These are phyloP conservation scores for Microbotryum violaceum DNA, from an alignment of 1,284 basidiomycete genomes.

Conservation along the genomic window DNA sequence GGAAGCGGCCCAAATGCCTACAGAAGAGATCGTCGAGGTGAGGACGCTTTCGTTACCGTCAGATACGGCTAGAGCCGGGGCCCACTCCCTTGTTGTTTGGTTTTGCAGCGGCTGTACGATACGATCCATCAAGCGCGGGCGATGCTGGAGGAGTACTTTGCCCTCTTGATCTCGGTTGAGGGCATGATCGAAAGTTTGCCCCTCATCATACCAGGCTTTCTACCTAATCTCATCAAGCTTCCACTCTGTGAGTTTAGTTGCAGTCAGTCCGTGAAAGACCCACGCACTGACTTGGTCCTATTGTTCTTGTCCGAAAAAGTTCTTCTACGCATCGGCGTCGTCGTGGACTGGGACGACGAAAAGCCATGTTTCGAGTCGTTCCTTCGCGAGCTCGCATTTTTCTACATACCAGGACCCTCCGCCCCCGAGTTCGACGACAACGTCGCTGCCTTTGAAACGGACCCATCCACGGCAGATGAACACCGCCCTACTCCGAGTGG, in stretches of 20 bases:
- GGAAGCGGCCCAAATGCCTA: slow-evolving; percentile 37
- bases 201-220: slow-evolving; percentile 71
- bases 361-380: slow-evolving; percentile 76
- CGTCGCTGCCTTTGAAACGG: slow-evolving; percentile 11
- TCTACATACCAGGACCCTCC: slow-evolving; percentile 64
- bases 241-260: slow-evolving; percentile 59
- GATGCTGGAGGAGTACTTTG: slow-evolving; percentile 93
- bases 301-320: slow-evolving; percentile 18
- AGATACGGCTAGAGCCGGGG: no score
- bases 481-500: slow-evolving; percentile 7
- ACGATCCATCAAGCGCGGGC: slow-evolving; percentile 52
- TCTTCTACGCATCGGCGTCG: slow-evolving; percentile 36
- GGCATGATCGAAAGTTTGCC: slow-evolving; percentile 70
- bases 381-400: slow-evolving; percentile 80
- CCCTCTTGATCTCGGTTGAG: slow-evolving; percentile 56
- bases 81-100: slow-evolving; percentile 41
- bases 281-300: slow-evolving; percentile 45
- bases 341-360: slow-evolving; percentile 86
- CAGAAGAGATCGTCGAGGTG: slow-evolving; percentile 61
- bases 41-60: slow-evolving; percentile 33
- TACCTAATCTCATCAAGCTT: slow-evolving; percentile 74
- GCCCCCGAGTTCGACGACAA: not conserved
- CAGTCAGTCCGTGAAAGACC: slow-evolving; percentile 53
- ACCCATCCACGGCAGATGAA: slow-evolving; percentile 8
- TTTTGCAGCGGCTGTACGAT: slow-evolving; percentile 17